Conservation (phyloP, 345 rosid genomes). For the Ceriops decandra region DNA sequence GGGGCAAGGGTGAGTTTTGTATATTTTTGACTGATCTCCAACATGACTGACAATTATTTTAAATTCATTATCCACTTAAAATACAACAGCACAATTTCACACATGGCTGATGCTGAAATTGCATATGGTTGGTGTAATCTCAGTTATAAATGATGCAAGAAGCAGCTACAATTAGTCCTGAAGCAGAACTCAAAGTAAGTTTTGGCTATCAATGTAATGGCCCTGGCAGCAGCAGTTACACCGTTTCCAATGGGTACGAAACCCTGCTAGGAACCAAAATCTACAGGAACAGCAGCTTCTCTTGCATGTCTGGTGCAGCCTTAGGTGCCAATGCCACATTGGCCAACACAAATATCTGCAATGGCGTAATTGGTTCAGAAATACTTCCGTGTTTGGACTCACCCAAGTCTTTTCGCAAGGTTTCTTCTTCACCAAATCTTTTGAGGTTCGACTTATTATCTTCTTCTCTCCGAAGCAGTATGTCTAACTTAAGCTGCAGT, state of each 20-base stretch:
- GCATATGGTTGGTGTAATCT: constrained; percentile 18
- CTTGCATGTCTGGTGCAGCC: constrained; percentile 97
- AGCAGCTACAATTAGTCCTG: constrained; percentile 36
- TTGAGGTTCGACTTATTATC: constrained; percentile 78
- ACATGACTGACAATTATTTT: background rate
- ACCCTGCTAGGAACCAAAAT: constrained; percentile 37
- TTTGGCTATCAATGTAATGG: constrained; percentile 83
- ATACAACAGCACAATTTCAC: background rate
- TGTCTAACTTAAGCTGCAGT: constrained; percentile 78
- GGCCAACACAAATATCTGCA: constrained; percentile 91
- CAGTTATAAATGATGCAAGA: constrained; percentile 42
- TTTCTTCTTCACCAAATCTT: constrained; percentile 71
- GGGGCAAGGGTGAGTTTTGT: background rate
- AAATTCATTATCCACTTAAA: background rate
- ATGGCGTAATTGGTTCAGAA: constrained; percentile 80
- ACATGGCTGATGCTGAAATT: constrained; percentile 3
- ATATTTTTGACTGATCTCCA: background rate
- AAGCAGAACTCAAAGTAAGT: constrained; percentile 78
- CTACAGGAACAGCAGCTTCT: constrained; percentile 64
- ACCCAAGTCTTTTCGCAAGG: constrained; percentile 72
- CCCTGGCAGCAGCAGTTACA: constrained; percentile 21
- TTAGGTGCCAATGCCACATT: constrained; percentile 92
- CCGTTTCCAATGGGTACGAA: constrained; percentile 30
- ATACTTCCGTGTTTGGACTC: constrained; percentile 88
- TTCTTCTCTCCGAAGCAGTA: constrained; percentile 77